Evolutionary conservation across 305 asterid genomes (phyloP).

Genomic region (Vinca major): DNA sequence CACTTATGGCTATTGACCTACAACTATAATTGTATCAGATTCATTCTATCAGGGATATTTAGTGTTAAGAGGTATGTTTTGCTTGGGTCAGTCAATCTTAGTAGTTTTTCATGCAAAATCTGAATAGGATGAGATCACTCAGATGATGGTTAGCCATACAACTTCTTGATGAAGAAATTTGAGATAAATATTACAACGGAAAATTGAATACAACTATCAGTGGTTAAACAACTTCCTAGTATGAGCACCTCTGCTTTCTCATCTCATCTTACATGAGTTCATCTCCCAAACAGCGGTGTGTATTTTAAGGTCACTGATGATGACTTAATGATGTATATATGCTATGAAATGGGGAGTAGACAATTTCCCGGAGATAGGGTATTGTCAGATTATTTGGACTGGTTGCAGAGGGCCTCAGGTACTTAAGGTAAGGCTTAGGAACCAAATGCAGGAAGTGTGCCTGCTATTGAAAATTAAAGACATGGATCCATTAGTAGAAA

Average conservation of each 20-base stretch:
- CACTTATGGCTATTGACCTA: neutral
- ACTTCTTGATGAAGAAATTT: neutral
- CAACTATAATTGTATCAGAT: neutral
- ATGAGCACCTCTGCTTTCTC: neutral
- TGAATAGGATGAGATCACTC: neutral
- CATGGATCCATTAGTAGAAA: no score
- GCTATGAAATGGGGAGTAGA: neutral
- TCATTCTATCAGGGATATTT: neutral
- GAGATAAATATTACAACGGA: neutral
- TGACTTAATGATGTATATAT: neutral
- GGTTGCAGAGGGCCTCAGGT: neutral
- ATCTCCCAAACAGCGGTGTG: neutral
- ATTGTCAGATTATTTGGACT: no score
- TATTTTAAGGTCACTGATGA: neutral
- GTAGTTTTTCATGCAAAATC: neutral
- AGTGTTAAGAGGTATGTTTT: no score
- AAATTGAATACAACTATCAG: neutral
- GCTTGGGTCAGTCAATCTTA: neutral
- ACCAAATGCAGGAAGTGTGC: no score
- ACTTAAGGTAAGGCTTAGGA: no score
- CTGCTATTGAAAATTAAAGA: no score
- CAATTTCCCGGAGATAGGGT: neutral
- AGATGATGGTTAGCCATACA: neutral
- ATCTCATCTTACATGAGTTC: neutral
- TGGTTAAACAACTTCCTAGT: neutral